Conservation (phyloP, 2,329 filamentous ascomycete species). For the Colletotrichum sp. region DNA sequence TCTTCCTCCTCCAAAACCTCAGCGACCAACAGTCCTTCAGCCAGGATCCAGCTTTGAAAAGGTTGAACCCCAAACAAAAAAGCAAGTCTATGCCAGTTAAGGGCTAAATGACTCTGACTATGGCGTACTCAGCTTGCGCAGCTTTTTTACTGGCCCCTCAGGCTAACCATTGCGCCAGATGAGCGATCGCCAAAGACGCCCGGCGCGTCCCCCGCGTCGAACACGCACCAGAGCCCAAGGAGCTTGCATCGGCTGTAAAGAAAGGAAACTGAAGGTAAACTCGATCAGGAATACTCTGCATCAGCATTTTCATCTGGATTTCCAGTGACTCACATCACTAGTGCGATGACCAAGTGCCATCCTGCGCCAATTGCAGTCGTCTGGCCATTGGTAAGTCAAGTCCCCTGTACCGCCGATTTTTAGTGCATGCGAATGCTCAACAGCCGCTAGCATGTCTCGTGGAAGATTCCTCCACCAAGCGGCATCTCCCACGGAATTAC, state of each 20-base stretch:
- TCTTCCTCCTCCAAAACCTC: not conserved
- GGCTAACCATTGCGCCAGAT: not conserved
- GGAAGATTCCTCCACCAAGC: conserved; percentile 30
- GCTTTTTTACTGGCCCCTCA: not conserved
- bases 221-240: not conserved
- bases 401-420: not conserved
- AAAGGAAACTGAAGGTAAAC: not conserved
- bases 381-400: not conserved
- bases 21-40: not conserved
- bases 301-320: not conserved
- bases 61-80: not conserved
- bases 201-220: not conserved
- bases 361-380: not conserved
- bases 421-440: not conserved
- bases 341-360: not conserved
- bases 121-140: not conserved
- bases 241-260: not conserved
- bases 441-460: conserved; percentile 23
- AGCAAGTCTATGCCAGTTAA: not conserved
- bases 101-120: not conserved
- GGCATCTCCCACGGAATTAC: conserved; percentile 33
- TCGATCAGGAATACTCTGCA: not conserved
- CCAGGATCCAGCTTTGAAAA: not conserved
- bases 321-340: not conserved
- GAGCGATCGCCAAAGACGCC: not conserved